phyloP scores from a whole-genome alignment of 2,329 filamentous ascomycete genomes.

The Ophiostoma novo-ulmi region DNA sequence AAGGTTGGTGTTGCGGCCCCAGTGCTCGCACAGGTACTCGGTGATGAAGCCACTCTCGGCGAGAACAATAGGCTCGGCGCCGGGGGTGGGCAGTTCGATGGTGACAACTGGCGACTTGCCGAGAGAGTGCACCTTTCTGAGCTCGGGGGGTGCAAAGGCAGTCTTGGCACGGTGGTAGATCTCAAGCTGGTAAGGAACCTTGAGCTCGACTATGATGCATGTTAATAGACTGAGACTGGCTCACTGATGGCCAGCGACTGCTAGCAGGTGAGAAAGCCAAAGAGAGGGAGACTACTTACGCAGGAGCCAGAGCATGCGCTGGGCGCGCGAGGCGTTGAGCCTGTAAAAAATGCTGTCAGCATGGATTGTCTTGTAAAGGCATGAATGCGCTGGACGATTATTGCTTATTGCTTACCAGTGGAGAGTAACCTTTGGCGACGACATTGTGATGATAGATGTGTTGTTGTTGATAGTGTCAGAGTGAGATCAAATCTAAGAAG shows the following conservation, averaged over 20 bases:
- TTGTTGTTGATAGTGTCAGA: neutral
- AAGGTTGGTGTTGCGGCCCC: slow-evolving; percentile 42
- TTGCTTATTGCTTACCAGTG: slow-evolving; percentile 22
- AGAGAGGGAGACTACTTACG: slow-evolving; percentile 17
- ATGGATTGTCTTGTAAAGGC: neutral
- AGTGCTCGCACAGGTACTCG: slow-evolving; percentile 73
- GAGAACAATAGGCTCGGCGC: slow-evolving; percentile 52
- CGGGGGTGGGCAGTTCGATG: slow-evolving; percentile 45
- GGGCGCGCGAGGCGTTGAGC: slow-evolving; percentile 77
- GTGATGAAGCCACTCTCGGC: slow-evolving; percentile 78
- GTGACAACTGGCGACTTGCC: slow-evolving; percentile 81
- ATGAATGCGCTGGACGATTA: neutral
- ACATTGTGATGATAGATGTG: neutral
- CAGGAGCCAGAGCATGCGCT: slow-evolving; percentile 79
- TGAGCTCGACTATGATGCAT: slow-evolving; percentile 58
- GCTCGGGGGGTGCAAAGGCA: slow-evolving; percentile 66
- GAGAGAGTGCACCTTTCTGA: slow-evolving; percentile 74
- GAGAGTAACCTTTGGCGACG: slow-evolving; percentile 21
- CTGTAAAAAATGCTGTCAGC: slow-evolving; percentile 40
- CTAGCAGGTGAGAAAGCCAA: neutral
- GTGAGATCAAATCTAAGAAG: neutral
- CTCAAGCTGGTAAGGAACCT: slow-evolving; percentile 72
- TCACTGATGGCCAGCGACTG: too few species aligned
- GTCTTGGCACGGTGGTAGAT: slow-evolving; percentile 62
- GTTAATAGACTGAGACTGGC: neutral